phyloP scores from a whole-genome alignment of 2,329 filamentous ascomycete genomes.

The Aplosporella prunicola region DNA sequence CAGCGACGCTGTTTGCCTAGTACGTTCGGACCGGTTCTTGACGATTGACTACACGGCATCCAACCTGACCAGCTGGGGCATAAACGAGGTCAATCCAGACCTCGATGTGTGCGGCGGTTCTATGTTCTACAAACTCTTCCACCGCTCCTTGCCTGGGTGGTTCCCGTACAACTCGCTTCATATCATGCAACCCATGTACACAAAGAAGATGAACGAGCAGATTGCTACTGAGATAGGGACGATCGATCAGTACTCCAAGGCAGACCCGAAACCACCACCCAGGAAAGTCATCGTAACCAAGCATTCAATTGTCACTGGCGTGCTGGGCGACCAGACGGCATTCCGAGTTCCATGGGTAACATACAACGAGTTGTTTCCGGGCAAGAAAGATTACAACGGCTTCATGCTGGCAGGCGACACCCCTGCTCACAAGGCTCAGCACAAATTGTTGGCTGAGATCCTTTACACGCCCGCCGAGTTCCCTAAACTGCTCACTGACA shows the following conservation, averaged over 20 bases:
- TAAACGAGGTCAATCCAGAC: constrained; percentile 32
- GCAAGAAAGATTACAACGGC: constrained; percentile 11
- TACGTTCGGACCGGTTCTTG: constrained; percentile 52
- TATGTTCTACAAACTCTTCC: constrained; percentile 43
- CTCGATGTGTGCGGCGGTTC: constrained; percentile 30
- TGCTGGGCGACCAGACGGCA: constrained; percentile 8
- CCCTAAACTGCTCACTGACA: constrained; percentile 4
- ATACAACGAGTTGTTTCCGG: constrained; percentile 12
- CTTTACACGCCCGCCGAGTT: constrained; percentile 11
- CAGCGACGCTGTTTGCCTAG: constrained; percentile 50
- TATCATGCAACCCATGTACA: constrained; percentile 13
- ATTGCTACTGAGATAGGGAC: constrained; percentile 11
- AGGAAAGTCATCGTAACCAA: not conserved
- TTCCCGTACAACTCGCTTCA: constrained; percentile 30
- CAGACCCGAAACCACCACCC: constrained; percentile 1
- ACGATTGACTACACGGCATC: constrained; percentile 34
- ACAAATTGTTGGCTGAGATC: constrained; percentile 7
- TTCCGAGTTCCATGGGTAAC: constrained; percentile 12
- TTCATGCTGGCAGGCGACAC: constrained; percentile 12
- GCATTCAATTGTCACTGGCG: constrained; percentile 4
- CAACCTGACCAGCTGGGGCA: constrained; percentile 34
- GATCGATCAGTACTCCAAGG: constrained; percentile 4
- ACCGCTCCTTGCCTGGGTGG: constrained; percentile 36
- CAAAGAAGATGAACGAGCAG: constrained; percentile 10
- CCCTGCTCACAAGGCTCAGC: constrained; percentile 8